Evolutionary conservation across 192 early-diverging fungal genomes (phyloP).

Genomic region (Backusella morwellensis): DNA sequence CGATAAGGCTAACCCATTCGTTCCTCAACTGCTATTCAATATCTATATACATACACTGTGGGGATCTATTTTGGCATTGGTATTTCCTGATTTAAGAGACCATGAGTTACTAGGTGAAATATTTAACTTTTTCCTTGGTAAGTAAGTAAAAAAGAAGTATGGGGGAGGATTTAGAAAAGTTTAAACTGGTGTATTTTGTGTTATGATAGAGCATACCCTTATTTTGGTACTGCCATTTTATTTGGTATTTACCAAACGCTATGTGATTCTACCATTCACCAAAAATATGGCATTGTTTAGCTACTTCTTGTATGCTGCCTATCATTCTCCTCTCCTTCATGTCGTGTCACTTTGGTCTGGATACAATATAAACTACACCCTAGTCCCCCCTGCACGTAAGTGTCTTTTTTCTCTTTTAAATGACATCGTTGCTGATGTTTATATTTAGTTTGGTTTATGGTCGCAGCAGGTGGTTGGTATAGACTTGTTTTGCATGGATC

Average conservation of each 20-base stretch:
- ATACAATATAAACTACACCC: slow-evolving; percentile 52
- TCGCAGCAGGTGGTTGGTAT: slow-evolving; percentile 29
- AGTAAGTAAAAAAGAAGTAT: background rate
- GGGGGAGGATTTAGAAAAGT: slow-evolving; percentile 13
- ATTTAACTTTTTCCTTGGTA: slow-evolving; percentile 53
- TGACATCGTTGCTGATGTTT: background rate
- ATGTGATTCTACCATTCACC: slow-evolving; percentile 45
- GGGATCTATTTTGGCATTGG: slow-evolving; percentile 45
- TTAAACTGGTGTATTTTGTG: background rate
- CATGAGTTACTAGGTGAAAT: slow-evolving; percentile 47
- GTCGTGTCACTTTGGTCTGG: slow-evolving; percentile 41
- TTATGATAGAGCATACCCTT: slow-evolving; percentile 41
- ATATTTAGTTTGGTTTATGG: slow-evolving; percentile 24
- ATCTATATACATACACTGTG: slow-evolving; percentile 54
- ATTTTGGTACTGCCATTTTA: slow-evolving; percentile 44
- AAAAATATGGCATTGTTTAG: slow-evolving; percentile 48
- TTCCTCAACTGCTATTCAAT: slow-evolving; percentile 46
- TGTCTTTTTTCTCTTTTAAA: background rate
- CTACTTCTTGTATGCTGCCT: slow-evolving; percentile 50
- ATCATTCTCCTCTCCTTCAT: slow-evolving; percentile 46
- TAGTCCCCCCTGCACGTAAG: slow-evolving; percentile 51
- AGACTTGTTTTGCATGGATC: slow-evolving; percentile 22
- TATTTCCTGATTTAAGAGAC: slow-evolving; percentile 51
- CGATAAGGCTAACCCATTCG: slow-evolving; percentile 19
- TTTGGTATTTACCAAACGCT: slow-evolving; percentile 47